phyloP scores from a whole-genome alignment of 257 asterid species.

The Catharanthus roseus region DNA sequence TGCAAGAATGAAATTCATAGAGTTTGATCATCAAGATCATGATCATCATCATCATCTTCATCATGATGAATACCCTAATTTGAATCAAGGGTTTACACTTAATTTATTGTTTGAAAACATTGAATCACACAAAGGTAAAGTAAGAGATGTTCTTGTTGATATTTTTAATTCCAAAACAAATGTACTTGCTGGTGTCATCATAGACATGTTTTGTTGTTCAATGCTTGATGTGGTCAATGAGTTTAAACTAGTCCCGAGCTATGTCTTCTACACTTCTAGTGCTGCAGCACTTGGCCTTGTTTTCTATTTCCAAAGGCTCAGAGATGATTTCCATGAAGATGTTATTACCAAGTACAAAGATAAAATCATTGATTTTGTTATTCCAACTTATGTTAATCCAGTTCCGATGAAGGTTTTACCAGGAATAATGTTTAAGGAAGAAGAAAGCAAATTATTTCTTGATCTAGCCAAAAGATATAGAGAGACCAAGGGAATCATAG shows the following conservation, averaged over 20 bases:
- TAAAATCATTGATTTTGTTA: neutral
- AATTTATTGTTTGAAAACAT: neutral
- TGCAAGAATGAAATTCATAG: neutral
- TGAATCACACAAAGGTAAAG: constrained; percentile 1
- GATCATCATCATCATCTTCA: too few species aligned
- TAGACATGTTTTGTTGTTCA: constrained; percentile 12
- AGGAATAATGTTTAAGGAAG: constrained; percentile 3
- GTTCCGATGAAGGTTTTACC: constrained; percentile 12
- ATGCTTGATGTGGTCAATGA: constrained; percentile 17
- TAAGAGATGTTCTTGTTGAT: constrained; percentile 2
- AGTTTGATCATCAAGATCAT: too few species aligned
- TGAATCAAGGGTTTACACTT: too few species aligned
- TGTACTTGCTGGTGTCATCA: constrained; percentile 12
- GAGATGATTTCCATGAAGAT: neutral
- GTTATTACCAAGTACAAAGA: too few species aligned
- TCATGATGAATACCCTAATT: neutral
- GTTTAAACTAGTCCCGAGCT: constrained; percentile 1
- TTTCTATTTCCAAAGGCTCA: constrained; percentile 9
- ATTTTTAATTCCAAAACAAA: neutral
- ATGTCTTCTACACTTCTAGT: constrained; percentile 11
- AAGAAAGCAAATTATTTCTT: constrained; percentile 3
- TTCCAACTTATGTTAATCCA: constrained; percentile 4
- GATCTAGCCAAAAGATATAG: constrained; percentile 10
- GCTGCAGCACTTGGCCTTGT: constrained; percentile 7
- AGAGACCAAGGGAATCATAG: constrained; percentile 29